A percentile compares a stretch with the other conserved stretches of the same genome.
Evolutionary conservation across 179 eudicot species (phyloP).

Genomic region (Dionaea muscipula): DNA sequence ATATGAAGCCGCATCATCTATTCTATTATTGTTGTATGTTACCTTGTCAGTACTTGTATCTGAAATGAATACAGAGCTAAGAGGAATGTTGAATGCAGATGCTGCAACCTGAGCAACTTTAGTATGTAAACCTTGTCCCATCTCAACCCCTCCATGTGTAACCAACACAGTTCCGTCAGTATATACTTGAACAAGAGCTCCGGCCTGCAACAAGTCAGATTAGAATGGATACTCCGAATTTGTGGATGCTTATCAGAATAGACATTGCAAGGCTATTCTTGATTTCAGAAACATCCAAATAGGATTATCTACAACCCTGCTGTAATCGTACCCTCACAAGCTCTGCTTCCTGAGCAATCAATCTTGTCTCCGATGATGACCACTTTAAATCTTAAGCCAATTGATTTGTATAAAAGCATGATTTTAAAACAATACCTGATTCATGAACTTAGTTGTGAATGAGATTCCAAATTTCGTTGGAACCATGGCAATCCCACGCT

Average conservation of each 20-base stretch:
- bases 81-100: constrained; percentile 76
- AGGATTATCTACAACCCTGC: no score
- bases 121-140: constrained; percentile 99
- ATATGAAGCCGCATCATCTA: background rate
- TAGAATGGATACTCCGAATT: background rate
- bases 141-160: constrained; percentile 97
- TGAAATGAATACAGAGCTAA: constrained; percentile 82
- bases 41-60: constrained; percentile 99
- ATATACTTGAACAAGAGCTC: constrained; percentile 96
- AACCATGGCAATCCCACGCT: constrained; percentile 80
- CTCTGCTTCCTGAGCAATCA: background rate
- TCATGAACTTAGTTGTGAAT: constrained; percentile 86
- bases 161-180: constrained; percentile 96
- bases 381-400: background rate
- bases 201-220: constrained; percentile 48
- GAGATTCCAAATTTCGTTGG: constrained; percentile 95
- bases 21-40: background rate
- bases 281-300: no score
- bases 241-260: no score
- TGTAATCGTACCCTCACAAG: background rate
- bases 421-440: constrained; percentile 62
- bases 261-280: no score
- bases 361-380: background rate
- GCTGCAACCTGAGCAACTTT: constrained; percentile 99
- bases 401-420: background rate